Evolutionary conservation across 495 filamentous ascomycete species (phyloP).

Genomic region (Penicillium psychrofluorescens): DNA sequence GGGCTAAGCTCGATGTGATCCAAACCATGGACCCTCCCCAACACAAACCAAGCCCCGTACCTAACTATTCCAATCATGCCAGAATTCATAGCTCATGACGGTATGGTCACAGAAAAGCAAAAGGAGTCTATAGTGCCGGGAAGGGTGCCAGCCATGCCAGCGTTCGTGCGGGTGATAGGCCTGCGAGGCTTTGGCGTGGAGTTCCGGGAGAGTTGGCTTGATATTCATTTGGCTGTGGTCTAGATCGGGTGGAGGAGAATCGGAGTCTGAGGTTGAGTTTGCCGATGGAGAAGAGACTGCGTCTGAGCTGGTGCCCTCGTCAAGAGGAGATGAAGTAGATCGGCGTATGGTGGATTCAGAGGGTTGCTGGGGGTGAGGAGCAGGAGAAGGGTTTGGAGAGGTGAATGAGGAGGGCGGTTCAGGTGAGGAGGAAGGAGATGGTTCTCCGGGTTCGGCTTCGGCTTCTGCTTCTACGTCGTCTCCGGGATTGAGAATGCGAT

Average conservation of each 20-base stretch:
- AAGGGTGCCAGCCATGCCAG: slow-evolving; percentile 34
- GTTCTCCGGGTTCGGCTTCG: neutral
- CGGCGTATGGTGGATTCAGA: too few species aligned
- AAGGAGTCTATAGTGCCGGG: slow-evolving; percentile 59
- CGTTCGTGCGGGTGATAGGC: slow-evolving; percentile 29
- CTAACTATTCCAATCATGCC: slow-evolving; percentile 30
- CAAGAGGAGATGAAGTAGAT: too few species aligned
- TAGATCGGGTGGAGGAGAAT: neutral
- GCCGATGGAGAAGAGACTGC: neutral
- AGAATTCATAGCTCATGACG: slow-evolving; percentile 76
- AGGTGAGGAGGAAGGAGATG: slow-evolving; percentile 1
- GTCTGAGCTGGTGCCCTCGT: neutral
- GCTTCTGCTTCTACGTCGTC: slow-evolving; percentile 2
- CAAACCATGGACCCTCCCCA: neutral
- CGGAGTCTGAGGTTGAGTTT: neutral
- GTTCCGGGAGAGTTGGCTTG: slow-evolving; percentile 26
- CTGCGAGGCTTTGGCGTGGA: slow-evolving; percentile 30
- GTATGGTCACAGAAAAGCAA: slow-evolving; percentile 70
- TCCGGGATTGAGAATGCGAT: slow-evolving; percentile 16
- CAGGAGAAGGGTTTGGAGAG: too few species aligned
- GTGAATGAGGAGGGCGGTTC: neutral
- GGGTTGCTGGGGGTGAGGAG: too few species aligned
- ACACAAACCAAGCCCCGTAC: neutral
- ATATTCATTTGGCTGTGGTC: neutral
- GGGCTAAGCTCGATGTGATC: too few species aligned